These are phyloP conservation scores for Aspergillus chevalieri DNA, from an alignment of 2,329 filamentous ascomycete genomes.

Conservation along the genomic window DNA sequence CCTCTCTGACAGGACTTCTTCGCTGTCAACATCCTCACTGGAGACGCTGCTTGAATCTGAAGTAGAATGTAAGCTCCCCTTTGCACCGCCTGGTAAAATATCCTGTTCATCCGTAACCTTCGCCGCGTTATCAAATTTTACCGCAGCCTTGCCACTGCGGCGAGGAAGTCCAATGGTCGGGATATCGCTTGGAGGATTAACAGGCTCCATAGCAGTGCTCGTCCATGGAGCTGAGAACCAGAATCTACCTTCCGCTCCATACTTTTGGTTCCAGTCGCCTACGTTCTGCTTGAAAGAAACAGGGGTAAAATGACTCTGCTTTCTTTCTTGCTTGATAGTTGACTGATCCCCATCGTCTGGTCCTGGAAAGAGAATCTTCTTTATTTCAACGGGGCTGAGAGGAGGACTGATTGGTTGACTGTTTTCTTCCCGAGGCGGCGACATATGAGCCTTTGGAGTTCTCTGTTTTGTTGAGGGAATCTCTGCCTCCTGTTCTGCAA, in stretches of 20 bases:
- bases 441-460: constrained; percentile 1
- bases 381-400: constrained; percentile 35
- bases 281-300: constrained; percentile 47
- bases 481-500: constrained; percentile 1
- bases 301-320: constrained; percentile 46
- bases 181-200: constrained; percentile 19
- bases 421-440: constrained; percentile 12
- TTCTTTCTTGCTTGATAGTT: constrained; percentile 8
- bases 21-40: constrained; percentile 19
- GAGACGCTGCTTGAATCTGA: constrained; percentile 23
- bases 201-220: constrained; percentile 2
- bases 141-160: constrained; percentile 8
- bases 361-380: constrained; percentile 41
- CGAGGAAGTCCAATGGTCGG: constrained; percentile 35
- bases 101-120: constrained; percentile 2
- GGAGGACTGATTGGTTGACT: constrained; percentile 33
- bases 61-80: constrained; percentile 11
- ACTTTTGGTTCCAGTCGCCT: constrained; percentile 48
- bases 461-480: constrained; percentile 5
- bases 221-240: constrained; percentile 24
- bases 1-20: constrained; percentile 18
- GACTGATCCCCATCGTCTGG: constrained; percentile 5
- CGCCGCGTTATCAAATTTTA: not conserved
- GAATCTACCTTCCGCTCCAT: constrained; percentile 44
- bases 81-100: constrained; percentile 6